Base-by-base conservation (phyloP, 495 filamentous ascomycete species). In the Tuber umbilicatum region DNA sequence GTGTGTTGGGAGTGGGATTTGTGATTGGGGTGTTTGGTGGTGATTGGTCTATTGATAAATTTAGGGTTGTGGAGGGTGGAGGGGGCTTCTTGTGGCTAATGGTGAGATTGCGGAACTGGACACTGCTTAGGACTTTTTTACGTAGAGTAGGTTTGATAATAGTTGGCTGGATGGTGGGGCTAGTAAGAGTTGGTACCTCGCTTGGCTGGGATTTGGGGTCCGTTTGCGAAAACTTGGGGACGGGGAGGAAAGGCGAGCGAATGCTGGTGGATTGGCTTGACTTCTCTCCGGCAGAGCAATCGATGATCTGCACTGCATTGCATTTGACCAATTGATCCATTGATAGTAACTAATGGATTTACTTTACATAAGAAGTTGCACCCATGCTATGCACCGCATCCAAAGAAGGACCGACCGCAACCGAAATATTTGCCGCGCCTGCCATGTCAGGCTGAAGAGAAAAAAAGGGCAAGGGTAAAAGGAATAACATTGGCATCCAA, bases 161-260 rank as follows among this genome's bases (percentile, higher is more conserved):
- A 83, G 80, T 17, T 92, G 88, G 88, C 83, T 97, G 74, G 94
- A 97, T 83, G 93, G 92, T 0, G 94, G 94, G 19, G 92, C 91
- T 14, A 91, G 89, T 79, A 85, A 90, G 81, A 94, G 92, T 37
- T 97, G 92, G 93, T 60, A 45, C 12, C 2, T 2, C 38, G 38
- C 38, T 2, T 64, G 27, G 55, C 55, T 35, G n/a, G 27, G 14
- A 27, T 64, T 31, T 31, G 6, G 27, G 55, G 14, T 31, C 55
- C 10, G 16, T 14, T 31, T 3, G 27, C 17, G 55, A 17, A 64
- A 64, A 14, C 2, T 4, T 16, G 14, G 27, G 47, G 7, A 27
- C 2, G 23, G 4, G 3, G 50, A 27, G 7, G 23, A 12, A n/a
- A 14, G 17, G 14, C n/a, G 55, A 64, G 27, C n/a, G n/a, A 1